Percentiles rank a stretch among this genome's conserved stretches.
These are phyloP conservation scores for Eudorina sp. DNA, from an alignment of 139 green algal species.

Conservation along the genomic window DNA sequence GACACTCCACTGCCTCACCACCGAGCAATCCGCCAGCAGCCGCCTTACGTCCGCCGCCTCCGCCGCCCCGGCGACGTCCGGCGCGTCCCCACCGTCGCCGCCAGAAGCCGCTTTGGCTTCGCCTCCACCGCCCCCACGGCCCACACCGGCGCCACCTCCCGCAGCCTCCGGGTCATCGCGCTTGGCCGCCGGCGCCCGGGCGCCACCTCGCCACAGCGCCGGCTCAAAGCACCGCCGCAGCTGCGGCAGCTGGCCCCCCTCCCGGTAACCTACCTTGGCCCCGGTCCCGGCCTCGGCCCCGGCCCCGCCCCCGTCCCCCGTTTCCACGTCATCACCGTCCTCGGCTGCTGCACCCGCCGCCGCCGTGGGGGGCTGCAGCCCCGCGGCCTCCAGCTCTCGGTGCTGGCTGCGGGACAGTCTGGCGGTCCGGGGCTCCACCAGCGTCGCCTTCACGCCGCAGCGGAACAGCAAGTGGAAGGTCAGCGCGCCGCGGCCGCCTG, in stretches of 20 bases:
- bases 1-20: not conserved
- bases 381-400: not conserved
- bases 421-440: constrained; percentile 76
- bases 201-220: not conserved
- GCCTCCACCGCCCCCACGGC: not conserved
- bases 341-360: not conserved
- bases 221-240: constrained; percentile 36
- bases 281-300: not conserved
- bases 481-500: constrained; percentile 69
- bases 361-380: not conserved
- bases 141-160: not conserved
- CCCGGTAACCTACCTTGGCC: too few species aligned
- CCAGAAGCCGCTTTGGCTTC: too few species aligned
- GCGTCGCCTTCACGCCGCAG: constrained; percentile 62
- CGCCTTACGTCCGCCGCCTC: not conserved
- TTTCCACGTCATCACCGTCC: not conserved
- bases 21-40: not conserved
- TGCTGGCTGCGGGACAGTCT: constrained; percentile 64
- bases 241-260: not conserved
- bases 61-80: not conserved
- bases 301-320: not conserved
- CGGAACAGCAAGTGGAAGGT: constrained; percentile 70
- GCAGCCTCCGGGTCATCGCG: not conserved
- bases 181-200: not conserved
- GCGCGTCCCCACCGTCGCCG: not conserved